A percentile compares a stretch with the other conserved stretches of the same genome.
Evolutionary conservation across 208 protist genomes (phyloP).

Genomic region (Tritrichomonas foetus): DNA sequence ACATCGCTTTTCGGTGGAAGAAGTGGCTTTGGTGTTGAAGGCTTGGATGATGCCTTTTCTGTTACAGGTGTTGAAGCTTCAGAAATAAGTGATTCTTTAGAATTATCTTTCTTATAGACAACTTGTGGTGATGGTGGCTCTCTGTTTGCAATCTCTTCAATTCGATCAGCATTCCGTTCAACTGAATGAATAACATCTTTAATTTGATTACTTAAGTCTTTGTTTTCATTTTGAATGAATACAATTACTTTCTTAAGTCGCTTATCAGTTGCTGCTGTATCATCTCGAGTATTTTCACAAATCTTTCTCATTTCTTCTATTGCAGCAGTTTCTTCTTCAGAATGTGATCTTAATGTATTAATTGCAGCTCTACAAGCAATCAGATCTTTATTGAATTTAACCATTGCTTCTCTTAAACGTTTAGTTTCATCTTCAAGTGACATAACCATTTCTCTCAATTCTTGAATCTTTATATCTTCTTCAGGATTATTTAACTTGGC

Average conservation of each 20-base stretch:
- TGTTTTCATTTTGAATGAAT: not conserved
- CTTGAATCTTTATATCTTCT: not conserved
- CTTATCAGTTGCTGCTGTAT: not conserved
- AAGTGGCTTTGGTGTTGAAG: too few species aligned
- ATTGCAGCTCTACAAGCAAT: not conserved
- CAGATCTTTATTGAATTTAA: slow-evolving; percentile 11
- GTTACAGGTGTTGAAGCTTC: too few species aligned
- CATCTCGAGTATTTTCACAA: not conserved
- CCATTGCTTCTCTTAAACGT: not conserved
- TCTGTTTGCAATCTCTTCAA: not conserved
- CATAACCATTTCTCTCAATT: not conserved
- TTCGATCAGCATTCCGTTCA: not conserved
- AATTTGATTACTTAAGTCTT: not conserved
- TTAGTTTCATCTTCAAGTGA: not conserved
- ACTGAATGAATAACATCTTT: not conserved
- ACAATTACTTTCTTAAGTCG: not conserved
- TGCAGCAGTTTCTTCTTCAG: not conserved
- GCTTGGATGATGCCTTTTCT: too few species aligned
- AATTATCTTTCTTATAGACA: too few species aligned
- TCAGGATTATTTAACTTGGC: not conserved
- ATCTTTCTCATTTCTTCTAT: not conserved
- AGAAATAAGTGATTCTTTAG: too few species aligned
- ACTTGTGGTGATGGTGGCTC: too few species aligned
- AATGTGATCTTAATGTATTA: not conserved
- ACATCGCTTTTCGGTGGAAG: too few species aligned